Evolutionary conservation across 148 eudicot genomes (phyloP), one percentile per base, ranked within the genome.

Genomic region (Heliosperma pusillum): DNA sequence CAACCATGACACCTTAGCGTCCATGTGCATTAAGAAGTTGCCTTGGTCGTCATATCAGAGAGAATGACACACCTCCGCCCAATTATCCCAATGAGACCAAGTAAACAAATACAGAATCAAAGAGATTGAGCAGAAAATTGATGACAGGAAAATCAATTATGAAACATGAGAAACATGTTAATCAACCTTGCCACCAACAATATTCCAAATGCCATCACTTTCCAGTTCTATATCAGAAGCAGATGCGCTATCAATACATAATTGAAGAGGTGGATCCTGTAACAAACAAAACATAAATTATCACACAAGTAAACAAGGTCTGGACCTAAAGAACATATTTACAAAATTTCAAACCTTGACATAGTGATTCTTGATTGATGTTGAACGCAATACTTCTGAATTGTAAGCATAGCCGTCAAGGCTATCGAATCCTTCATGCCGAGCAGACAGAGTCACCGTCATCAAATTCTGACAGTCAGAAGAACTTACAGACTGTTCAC

Each of bases 151-250:
- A 29, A 57, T 24, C 47, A 76, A 66, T 19, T 40, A 26, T 72
- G 53, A 17, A 21, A 70, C 63, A 7, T 42, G 2, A 74, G 25
- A 78, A 63, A 30, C 62, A 75, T 73, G 66, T 21, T 69, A 63
- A 64, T 73, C 17, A 61, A 88, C 98, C 93, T 88, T 86, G 78
- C 97, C 97, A 79, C 92, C 90, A 69, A 86, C 89, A 72, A 93
- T 82, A 80, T 86, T 88, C 98, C 91, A 91, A 70, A 83, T 91
- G 77, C 97, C 98, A 69, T 81, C 89, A 71, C 68, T 77, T 63
- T 89, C 97, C 80, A 80, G 82, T 77, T 91, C 97, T 26, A 89
- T 84, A 57, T 86, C 91, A 24, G 80, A 82, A 70, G 81, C 88
- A 85, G 87, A 88, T 76, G 88, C 80, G 71, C 72, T 63, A 80